phyloP scores from a whole-genome alignment of 2,329 filamentous ascomycete genomes.

The Monilinia fructicola region DNA sequence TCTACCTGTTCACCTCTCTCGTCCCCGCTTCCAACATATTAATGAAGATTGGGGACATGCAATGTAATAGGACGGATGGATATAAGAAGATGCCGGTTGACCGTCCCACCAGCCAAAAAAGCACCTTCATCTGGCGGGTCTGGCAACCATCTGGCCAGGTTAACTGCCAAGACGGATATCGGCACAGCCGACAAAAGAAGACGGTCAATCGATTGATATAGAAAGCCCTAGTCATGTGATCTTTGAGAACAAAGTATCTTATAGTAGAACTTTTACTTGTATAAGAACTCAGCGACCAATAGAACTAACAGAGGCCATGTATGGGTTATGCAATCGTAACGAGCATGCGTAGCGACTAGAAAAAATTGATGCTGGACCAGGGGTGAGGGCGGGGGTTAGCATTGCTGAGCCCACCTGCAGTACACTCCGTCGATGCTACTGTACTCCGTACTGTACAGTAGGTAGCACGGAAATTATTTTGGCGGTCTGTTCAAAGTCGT shows the following conservation, averaged over 20 bases:
- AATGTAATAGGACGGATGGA: background rate
- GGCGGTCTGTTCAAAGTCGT: background rate
- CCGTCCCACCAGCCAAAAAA: background rate
- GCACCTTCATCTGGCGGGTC: background rate
- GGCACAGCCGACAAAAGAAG: constrained; percentile 9
- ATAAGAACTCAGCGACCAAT: too few relatives aligned
- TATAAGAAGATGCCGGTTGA: constrained; percentile 10
- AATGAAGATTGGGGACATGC: constrained; percentile 2
- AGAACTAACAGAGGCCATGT: background rate
- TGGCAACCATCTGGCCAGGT: background rate
- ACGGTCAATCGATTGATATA: background rate
- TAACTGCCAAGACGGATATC: constrained; percentile 1
- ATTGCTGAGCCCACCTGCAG: too few relatives aligned
- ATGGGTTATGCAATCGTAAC: too few relatives aligned
- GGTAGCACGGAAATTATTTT: background rate
- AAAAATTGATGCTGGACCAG: too few relatives aligned
- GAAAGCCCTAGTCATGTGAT: constrained; percentile 1
- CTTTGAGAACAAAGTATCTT: background rate
- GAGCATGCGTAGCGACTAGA: too few relatives aligned
- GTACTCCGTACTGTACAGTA: too few relatives aligned
- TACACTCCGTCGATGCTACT: too few relatives aligned
- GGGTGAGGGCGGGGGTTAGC: background rate
- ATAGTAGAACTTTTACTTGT: background rate
- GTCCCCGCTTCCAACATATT: background rate
- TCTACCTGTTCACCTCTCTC: background rate